A percentile compares a stretch with the other conserved stretches of the same genome.
These are phyloP conservation scores for Zygotorulaspora sp. DNA, from an alignment of 805 yeast species.

Conservation along the genomic window DNA sequence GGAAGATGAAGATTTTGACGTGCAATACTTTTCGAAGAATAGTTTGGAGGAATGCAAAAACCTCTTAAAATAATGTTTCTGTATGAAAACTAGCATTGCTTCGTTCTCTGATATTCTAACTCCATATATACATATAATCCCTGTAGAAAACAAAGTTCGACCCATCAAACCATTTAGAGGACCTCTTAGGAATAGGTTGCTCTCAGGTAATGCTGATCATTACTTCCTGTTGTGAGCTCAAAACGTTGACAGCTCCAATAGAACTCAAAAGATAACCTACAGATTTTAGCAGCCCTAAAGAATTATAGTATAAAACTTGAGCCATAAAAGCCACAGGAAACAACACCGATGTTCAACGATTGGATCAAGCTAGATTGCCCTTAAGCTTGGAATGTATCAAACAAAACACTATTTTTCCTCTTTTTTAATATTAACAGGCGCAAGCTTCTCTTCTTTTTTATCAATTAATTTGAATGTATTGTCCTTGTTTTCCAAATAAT, in stretches of 20 bases:
- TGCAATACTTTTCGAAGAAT: conserved; percentile 74
- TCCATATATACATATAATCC: not conserved
- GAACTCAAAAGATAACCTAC: no score
- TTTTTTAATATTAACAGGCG: not conserved
- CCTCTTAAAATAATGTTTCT: conserved; percentile 8
- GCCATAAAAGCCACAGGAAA: not conserved
- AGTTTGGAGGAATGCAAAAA: conserved; percentile 43
- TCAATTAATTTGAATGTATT: conserved; percentile 5
- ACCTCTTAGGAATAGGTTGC: no score
- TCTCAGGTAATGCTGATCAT: no score
- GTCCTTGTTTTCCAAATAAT: conserved; percentile 18
- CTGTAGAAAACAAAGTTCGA: not conserved
- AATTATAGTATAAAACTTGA: no score
- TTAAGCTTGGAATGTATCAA: not conserved
- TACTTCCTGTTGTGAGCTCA: no score
- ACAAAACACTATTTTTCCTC: not conserved
- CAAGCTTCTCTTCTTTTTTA: conserved; percentile 2
- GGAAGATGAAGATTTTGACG: conserved; percentile 81
- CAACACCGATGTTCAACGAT: not conserved
- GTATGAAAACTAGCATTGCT: not conserved
- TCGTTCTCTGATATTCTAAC: not conserved
- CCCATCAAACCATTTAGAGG: no score
- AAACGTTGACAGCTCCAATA: no score
- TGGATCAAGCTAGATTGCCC: no score
- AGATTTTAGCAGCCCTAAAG: no score